Base-by-base conservation (phyloP, 2,329 filamentous ascomycete genomes). In the Volutella citrinella region DNA sequence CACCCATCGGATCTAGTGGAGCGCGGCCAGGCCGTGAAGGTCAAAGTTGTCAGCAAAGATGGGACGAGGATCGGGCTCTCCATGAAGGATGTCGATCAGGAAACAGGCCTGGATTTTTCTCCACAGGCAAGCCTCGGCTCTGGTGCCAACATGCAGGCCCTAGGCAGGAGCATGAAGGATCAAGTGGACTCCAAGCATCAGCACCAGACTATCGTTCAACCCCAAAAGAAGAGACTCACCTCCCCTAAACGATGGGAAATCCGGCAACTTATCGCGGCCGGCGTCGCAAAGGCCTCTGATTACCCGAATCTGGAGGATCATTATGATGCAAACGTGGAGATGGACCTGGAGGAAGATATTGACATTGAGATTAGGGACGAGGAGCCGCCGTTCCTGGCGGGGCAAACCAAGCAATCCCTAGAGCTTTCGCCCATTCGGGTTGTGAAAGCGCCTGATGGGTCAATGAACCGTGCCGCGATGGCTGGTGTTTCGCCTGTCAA, bases 221-320 rank as follows among this genome's bases (percentile, higher is more conserved):
- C 72, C 27, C 83, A 83, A 34, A 88, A 87, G 59, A 98, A 98
- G 68, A 78, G 93, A 32, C 83, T 97, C 82, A 97, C 91, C 0
- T 96, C 91, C 11, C 93, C 93, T 2, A 93, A 98, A 58, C 73
- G 93, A 55, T 98, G 93, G 91, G 93, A 98, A 60, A 96, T 98
- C 43, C 82, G 91, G 43, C 93, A 98, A 56, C 72, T 98, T 32
- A 97, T 98, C 54, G 89, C 91, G 5, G 95, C 93, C 5, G 93
- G 94, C 27, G 91, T 94, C 9, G 84, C 88, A 13, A 95, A 93
- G 51, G 90, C 88, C 1, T 86, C 87, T 0, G 91, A 97, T 50
- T 96, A 95, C 56, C 93, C 93, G 1, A 91, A 96, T 45, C 75
- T 97, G 17, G 87, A 97, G 48, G 88, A 96, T 49, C 90, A 97